Base-by-base conservation (phyloP, 768 basidiomycete species). In the Chalciporus pseudorubinellus region DNA sequence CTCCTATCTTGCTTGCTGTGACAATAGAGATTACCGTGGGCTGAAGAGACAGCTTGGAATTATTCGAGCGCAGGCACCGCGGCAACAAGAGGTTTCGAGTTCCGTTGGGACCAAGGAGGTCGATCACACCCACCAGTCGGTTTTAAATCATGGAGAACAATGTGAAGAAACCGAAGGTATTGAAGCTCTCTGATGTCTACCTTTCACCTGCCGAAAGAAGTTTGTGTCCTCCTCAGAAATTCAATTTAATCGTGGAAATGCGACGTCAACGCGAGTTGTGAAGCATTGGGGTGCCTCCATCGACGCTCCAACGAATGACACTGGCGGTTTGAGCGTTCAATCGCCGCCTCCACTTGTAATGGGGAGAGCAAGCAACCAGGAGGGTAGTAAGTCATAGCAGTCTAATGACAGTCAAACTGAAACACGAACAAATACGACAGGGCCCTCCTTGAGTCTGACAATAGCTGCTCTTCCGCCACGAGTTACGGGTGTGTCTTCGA, bases 21-120 rank as follows among this genome's bases (percentile, higher is more conserved):
- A 50, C 28, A 33, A 31, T 56, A 91, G 89, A 63, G 81, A 91
- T 64, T 92, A 91, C 60, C 77, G 78, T 2, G 80, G 76, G 9
- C 78, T 92, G 14, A 90, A 90, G 68, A 84, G 80, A 55, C 74
- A 76, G 13, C 84, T 91, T 20, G 72, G 73, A 13, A 75, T 76
- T 2, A 81, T 89, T 48, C 77, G 77, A 29, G 71, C 69, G 49
- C 46, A 46, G 16, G 18, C 26, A 13, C 13, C 52, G 7, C 68
- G 66, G 0, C 69, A 71, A 48, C 33, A 62, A 10, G 52, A 60
- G 18, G 31, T 47, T 11, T 51, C 48, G 40, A 57, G 40, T 46
- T 48, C 52, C 26, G 55, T 59, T 40, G 51, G 39, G n/a, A 47
- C 44, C 1, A 44, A 34, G 6, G 43, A 56, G 21, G 19, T 38